Percentiles rank a stretch among this genome's conserved stretches.
These are phyloP conservation scores for Verticillium longisporum DNA, from an alignment of 2,329 filamentous ascomycete species.

Conservation along the genomic window DNA sequence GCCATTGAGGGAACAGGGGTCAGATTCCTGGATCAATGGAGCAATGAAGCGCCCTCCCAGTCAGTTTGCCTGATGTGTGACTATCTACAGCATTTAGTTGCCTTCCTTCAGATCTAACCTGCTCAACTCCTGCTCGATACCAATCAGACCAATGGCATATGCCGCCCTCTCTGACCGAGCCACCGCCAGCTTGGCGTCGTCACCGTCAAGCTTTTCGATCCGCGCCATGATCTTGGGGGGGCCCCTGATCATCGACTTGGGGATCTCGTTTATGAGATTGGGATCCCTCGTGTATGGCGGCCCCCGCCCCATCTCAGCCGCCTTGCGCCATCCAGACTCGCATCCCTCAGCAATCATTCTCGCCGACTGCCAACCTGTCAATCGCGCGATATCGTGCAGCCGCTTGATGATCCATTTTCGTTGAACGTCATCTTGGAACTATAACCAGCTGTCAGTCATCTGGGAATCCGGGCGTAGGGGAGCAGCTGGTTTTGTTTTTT, in stretches of 20 bases:
- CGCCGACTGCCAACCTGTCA: conserved; percentile 85
- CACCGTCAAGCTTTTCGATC: conserved; percentile 38
- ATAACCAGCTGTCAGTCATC: not conserved
- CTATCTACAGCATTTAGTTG: not conserved
- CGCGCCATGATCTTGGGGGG: conserved; percentile 44
- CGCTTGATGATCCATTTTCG: conserved; percentile 71
- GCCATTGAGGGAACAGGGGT: not conserved
- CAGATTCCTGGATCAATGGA: not conserved
- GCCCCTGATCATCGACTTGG: conserved; percentile 37
- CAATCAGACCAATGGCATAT: conserved; percentile 73
- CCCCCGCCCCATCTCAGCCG: conserved; percentile 65
- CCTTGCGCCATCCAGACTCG: conserved; percentile 76
- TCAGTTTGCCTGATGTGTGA: not conserved
- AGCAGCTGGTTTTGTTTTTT: conserved; percentile 13
- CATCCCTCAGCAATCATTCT: conserved; percentile 76
- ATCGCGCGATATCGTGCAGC: conserved; percentile 65
- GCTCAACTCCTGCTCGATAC: conserved; percentile 69
- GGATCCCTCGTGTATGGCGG: conserved; percentile 59
- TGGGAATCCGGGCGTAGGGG: not conserved
- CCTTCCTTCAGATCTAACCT: conserved; percentile 48
- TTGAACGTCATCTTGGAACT: conserved; percentile 67
- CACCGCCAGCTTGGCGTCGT: conserved; percentile 46
- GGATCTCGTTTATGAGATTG: conserved; percentile 28
- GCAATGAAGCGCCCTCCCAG: not conserved
- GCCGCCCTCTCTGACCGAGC: conserved; percentile 57